Evolutionary conservation across 495 filamentous ascomycete species (phyloP).

Genomic region (Niebla homalea): DNA sequence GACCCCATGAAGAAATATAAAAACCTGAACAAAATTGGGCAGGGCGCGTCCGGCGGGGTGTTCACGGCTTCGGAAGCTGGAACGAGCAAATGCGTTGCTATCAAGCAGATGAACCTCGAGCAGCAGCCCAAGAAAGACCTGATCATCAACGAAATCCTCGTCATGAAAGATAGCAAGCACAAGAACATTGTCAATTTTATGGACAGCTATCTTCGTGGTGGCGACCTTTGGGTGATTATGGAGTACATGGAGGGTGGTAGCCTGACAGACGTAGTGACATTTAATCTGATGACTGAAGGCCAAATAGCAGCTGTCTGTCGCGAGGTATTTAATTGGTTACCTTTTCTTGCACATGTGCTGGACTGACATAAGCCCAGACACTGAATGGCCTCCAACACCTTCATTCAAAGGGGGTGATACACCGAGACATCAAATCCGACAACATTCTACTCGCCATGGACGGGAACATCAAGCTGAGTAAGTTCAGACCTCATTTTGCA

Average conservation of each 20-base stretch:
- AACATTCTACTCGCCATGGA: constrained; percentile 93
- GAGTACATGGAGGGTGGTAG: constrained; percentile 99
- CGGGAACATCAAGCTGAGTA: constrained; percentile 95
- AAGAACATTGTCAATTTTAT: constrained; percentile 99
- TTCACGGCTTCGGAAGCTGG: constrained; percentile 80
- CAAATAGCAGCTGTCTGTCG: constrained; percentile 93
- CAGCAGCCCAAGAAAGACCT: constrained; percentile 98
- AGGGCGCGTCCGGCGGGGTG: constrained; percentile 92
- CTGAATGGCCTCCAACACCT: constrained; percentile 85
- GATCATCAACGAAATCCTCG: constrained; percentile 96
- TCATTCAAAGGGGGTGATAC: constrained; percentile 95
- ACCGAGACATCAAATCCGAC: constrained; percentile 97
- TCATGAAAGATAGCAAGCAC: constrained; percentile 98
- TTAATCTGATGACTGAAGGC: constrained; percentile 95
- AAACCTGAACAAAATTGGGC: constrained; percentile 86
- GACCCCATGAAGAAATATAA: constrained; percentile 82
- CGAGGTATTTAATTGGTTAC: constrained; percentile 40
- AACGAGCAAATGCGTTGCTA: constrained; percentile 79
- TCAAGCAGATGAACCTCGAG: constrained; percentile 99
- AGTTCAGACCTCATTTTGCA: constrained; percentile 23
- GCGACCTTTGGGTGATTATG: constrained; percentile 98
- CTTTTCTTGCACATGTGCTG: background rate
- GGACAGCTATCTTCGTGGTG: constrained; percentile 78
- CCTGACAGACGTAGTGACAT: constrained; percentile 94
- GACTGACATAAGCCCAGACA: constrained; percentile 35